Conservation (phyloP, 352 stramenopile species). For the Thraustotheca clavata region DNA sequence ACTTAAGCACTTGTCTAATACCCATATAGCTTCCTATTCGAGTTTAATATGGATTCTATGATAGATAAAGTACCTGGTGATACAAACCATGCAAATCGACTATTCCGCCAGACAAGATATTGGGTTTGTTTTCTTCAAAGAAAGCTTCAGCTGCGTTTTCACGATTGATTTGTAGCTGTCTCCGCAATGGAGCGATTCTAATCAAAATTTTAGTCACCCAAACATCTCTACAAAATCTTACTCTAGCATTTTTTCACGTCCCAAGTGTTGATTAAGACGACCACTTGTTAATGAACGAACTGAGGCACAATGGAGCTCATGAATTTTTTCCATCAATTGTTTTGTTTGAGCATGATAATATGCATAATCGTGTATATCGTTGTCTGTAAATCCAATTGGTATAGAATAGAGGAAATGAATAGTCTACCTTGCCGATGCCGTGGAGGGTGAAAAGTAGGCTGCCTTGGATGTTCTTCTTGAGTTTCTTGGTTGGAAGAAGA, state of each 20-base stretch:
- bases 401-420: neutral
- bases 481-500: neutral
- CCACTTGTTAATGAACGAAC: neutral
- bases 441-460: neutral
- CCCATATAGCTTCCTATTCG: conserved; percentile 2
- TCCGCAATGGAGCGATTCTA: neutral
- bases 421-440: neutral
- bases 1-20: conserved; percentile 6
- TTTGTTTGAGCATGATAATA: neutral
- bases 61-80: neutral
- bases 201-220: neutral
- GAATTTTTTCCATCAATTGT: neutral
- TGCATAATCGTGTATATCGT: neutral
- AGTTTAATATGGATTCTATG: neutral
- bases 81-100: conserved; percentile 19
- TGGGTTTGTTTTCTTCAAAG: neutral
- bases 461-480: neutral
- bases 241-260: neutral
- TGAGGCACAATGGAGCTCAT: neutral
- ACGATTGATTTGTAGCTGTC: neutral
- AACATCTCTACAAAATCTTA: neutral
- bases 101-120: neutral
- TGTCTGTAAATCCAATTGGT: neutral
- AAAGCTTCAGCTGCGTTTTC: conserved; percentile 12
- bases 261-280: conserved; percentile 10